phyloP scores from a whole-genome alignment of 2,329 filamentous ascomycete genomes.

The Fusarium miscanthi region DNA sequence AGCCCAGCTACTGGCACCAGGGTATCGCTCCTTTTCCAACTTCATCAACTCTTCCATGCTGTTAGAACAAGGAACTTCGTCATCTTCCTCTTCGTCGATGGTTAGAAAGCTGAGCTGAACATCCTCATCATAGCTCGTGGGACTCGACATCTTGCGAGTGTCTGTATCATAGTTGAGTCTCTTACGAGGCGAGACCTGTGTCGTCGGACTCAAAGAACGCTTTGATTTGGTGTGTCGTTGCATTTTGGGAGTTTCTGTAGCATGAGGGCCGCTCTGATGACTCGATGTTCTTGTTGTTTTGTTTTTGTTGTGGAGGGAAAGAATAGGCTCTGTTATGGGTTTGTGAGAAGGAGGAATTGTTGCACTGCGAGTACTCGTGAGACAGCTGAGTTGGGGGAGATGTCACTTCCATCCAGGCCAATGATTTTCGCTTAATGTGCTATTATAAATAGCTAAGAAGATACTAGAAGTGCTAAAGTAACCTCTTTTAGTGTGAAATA shows the following conservation, averaged over 20 bases:
- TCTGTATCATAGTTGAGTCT: conserved; percentile 4
- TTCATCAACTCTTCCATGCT: conserved; percentile 53
- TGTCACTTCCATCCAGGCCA: background rate
- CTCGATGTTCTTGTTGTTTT: background rate
- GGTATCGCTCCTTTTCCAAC: conserved; percentile 55
- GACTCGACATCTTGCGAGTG: conserved; percentile 12
- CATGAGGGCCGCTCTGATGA: background rate
- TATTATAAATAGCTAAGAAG: background rate
- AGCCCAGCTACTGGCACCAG: conserved; percentile 61
- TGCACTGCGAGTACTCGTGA: conserved; percentile 23
- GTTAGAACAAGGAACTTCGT: conserved; percentile 9
- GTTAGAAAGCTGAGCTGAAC: conserved; percentile 10
- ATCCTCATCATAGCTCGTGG: conserved; percentile 11
- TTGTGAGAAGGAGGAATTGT: conserved; percentile 1
- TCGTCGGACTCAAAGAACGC: conserved; percentile 13
- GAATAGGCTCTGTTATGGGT: conserved; percentile 12
- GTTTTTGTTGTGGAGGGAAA: background rate
- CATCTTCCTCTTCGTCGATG: conserved; percentile 15
- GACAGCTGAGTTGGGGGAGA: background rate
- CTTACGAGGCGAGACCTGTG: conserved; percentile 6
- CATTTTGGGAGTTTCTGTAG: conserved; percentile 3
- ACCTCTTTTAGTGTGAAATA: background rate
- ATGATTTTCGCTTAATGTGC: background rate
- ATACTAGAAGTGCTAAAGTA: fast-evolving
- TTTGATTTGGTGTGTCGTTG: conserved; percentile 7